Evolutionary conservation across 2,329 filamentous ascomycete genomes (phyloP), one percentile per base, ranked within the genome.

Genomic region (Spiromastix sp.): DNA sequence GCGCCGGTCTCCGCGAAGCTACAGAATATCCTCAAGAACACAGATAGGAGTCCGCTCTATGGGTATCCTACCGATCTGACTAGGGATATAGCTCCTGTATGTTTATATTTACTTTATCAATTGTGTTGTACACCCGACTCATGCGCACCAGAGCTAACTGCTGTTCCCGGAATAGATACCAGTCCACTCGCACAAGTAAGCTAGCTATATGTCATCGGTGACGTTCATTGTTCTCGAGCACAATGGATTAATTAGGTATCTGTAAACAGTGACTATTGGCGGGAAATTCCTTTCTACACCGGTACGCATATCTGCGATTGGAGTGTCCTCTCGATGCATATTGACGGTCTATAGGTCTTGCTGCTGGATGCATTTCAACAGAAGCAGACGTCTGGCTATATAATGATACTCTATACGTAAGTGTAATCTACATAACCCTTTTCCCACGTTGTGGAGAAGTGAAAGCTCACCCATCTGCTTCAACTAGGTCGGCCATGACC

Each of bases 351-450:
- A 47, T 25, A 42, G 75, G 70, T 9, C 54, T 81, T 20, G 67
- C 68, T 4, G 64, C 70, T 30, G 76, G 77, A 4, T 72, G 72
- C 27, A 63, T 70, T 4, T 68, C 66, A 3, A 68, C 71, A 2
- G 74, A 79, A 56, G 73, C 71, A 2, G 74, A 79, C 52, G 71
- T 77, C 17, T 77, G 72, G 70, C 54, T 77, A 24, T 64, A 68
- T 34, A 69, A 75, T 37, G 66, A 55, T 22, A 71, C 66, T 6
- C 59, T 78, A 11, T 67, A 70, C 52, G 68, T 73, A 47, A 36
- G 58, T 59, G 34, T 38, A 27, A 30, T 21, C 10, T 19, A n/a
- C 3, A 29, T 3, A 29, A 29, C 2, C 4, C 27, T n/a, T 29
- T n/a, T 4, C 27, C 13, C 13, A 24, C 21, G 16, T n/a, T n/a